Base-by-base conservation (phyloP, 148 eudicot genomes). In the Vaccinium darrowii region DNA sequence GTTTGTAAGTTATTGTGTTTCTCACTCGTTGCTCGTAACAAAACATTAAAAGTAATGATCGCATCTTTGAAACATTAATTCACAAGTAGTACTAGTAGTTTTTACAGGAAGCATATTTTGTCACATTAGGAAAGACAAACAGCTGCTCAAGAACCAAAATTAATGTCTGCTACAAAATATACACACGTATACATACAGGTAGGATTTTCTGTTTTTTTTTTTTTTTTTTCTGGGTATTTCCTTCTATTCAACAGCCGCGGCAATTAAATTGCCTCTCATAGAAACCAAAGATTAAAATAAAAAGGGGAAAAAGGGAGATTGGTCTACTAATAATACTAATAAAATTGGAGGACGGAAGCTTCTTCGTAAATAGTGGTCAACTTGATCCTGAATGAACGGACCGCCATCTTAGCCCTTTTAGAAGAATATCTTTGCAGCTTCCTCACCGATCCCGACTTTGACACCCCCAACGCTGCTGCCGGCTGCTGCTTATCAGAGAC, bases 341-440 rank as follows among this genome's bases (percentile, higher is more conserved):
- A 81, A 51, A 84, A 36, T 30, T 77, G 83, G 27, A 80, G 81
- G 62, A 81, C 88, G 51, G 92, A 85, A 52, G 86, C 88, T 86
- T 91, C 90, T 30, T 91, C 36, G 8, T 27, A 30, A 12, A 91
- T 91, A 6, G 92, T 89, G 71, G 43, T 69, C 57, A 91, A 86
- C 67, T 57, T 81, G 21, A 89, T 60, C 86, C 83, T 86, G 81
- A 89, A 91, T 0, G 92, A 91, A 1, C 91, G 89, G 33, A 83
- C 89, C 19, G 90, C 89, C 88, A 88, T 16, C 81, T 81, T 86
- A 18, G 88, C 87, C 30, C 90, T 69, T 49, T 73, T 56, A 1
- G 92, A 90, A 39, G 90, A 82, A 63, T 82, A 82, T 86, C 86
- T 90, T 49, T 86, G 87, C 87, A 84, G 43, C 73, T 84, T 87